phyloP scores from a whole-genome alignment of 2,329 filamentous ascomycete species.

The Penicillium sp. region DNA sequence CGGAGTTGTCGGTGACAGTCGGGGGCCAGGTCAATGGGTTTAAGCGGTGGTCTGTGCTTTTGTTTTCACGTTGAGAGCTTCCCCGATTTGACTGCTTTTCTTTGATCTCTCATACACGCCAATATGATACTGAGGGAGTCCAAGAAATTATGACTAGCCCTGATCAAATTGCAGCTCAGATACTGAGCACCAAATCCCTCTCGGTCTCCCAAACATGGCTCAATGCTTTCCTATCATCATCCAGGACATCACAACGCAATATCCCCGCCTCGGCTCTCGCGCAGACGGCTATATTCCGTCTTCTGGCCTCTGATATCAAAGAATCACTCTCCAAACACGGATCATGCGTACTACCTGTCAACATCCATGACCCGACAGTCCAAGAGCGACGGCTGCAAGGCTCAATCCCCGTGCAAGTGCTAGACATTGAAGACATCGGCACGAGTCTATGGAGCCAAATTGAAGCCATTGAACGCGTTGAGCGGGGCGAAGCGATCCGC shows the following conservation, averaged over 20 bases:
- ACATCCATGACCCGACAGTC: conserved; percentile 53
- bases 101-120: neutral
- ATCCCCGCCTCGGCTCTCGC: conserved; percentile 69
- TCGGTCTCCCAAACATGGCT: conserved; percentile 63
- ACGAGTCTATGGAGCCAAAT: conserved; percentile 82
- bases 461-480: conserved; percentile 62
- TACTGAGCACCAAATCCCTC: conserved; percentile 54
- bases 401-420: conserved; percentile 73
- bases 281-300: conserved; percentile 75
- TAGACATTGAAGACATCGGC: conserved; percentile 82
- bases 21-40: conserved; percentile 14
- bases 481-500: conserved; percentile 50
- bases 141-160: conserved; percentile 26
- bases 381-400: conserved; percentile 57
- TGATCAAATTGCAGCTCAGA: conserved; percentile 51
- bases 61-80: conserved; percentile 11
- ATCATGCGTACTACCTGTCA: conserved; percentile 53
- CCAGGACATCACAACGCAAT: conserved; percentile 50
- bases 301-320: conserved; percentile 76
- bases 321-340: conserved; percentile 53
- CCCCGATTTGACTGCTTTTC: conserved; percentile 6
- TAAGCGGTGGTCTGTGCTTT: conserved; percentile 31
- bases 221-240: conserved; percentile 56
- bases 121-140: neutral
- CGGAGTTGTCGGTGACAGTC: conserved; percentile 4